Conservation (phyloP, 139 green algal genomes). For the Pleodorina starrii region DNA sequence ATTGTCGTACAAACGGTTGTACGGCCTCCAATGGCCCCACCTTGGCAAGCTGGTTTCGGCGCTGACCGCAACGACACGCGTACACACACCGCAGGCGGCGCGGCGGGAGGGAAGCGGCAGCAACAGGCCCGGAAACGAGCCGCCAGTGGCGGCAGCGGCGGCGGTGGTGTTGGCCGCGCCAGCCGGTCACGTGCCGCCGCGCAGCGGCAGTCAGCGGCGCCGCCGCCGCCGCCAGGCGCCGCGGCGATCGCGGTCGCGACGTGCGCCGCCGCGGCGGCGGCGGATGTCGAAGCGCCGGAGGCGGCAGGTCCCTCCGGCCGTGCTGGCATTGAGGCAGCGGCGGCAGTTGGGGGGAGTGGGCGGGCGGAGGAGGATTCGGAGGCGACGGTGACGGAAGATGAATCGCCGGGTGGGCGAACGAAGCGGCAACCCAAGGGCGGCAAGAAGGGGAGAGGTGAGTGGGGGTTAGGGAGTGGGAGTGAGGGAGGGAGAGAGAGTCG, state of each 20-base stretch:
- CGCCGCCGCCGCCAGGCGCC: not conserved
- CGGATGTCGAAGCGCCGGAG: not conserved
- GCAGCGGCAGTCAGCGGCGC: not conserved
- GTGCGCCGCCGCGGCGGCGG: not conserved
- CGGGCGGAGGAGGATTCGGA: not conserved
- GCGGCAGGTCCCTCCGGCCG: not conserved
- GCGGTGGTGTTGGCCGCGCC: not conserved
- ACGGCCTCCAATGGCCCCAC: too few relatives aligned
- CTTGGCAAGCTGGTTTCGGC: too few relatives aligned
- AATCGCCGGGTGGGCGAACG: not conserved
- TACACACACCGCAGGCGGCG: too few relatives aligned
- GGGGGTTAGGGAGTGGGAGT: too few relatives aligned
- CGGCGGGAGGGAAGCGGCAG: not conserved
- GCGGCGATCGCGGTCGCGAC: not conserved
- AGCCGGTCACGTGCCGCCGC: not conserved
- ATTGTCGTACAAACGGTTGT: too few relatives aligned
- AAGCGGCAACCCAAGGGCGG: constrained; percentile 11
- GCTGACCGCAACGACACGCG: too few relatives aligned
- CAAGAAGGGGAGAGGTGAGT: constrained; percentile 42
- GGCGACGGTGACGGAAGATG: constrained; percentile 43
- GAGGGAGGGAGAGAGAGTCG: too few relatives aligned
- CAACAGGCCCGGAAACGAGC: constrained; percentile 1
- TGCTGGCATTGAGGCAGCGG: not conserved
- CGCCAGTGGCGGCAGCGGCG: not conserved
- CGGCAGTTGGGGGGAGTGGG: not conserved